Evolutionary conservation across 1,284 basidiomycete genomes (phyloP).

Genomic region (Rugosomyces carneus): DNA sequence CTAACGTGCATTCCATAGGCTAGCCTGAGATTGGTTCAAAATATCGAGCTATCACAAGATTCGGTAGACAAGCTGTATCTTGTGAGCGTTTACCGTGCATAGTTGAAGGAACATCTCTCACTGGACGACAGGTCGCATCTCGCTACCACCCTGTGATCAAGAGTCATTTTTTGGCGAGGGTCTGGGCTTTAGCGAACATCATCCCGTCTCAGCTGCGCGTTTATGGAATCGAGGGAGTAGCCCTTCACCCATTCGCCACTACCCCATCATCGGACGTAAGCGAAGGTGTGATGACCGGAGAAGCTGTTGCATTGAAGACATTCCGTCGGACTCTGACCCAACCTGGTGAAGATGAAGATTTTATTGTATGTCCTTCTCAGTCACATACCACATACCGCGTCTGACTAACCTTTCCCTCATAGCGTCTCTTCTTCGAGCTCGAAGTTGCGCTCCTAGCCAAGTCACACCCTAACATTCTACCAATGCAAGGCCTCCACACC

Average conservation of each 20-base stretch:
- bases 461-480: conserved; percentile 7
- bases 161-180: conserved; percentile 1
- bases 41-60: not conserved
- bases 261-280: conserved; percentile 10
- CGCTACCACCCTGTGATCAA: not conserved
- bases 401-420: not conserved
- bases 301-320: conserved; percentile 8
- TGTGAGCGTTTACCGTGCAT: not conserved
- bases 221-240: not conserved
- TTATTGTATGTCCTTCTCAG: not conserved
- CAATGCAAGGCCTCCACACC: conserved; percentile 3
- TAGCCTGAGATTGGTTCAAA: not conserved
- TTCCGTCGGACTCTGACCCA: conserved; percentile 4
- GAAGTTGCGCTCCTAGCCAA: conserved; percentile 3
- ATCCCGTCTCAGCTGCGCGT: conserved; percentile 6
- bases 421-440: conserved; percentile 13
- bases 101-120: not conserved
- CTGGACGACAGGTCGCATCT: not conserved
- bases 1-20: too few species aligned
- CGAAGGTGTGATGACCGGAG: not conserved
- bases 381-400: too few species aligned
- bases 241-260: conserved; percentile 2
- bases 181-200: not conserved
- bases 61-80: not conserved
- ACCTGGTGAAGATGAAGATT: not conserved